phyloP scores from a whole-genome alignment of 345 rosid genomes.

The Erucastrum elatum region DNA sequence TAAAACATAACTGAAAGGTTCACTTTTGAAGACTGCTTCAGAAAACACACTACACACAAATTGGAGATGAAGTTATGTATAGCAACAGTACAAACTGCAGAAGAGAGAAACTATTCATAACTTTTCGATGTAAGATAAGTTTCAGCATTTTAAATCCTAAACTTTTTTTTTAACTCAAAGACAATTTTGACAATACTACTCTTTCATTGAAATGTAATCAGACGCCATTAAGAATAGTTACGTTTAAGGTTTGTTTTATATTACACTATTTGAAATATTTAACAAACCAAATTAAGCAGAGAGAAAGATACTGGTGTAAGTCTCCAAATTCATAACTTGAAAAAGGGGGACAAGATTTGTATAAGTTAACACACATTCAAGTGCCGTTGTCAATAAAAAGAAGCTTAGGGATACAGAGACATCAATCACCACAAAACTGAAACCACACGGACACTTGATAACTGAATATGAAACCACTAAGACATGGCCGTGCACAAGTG shows the following conservation, averaged over 20 bases:
- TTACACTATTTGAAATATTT: neutral
- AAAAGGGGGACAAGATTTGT: constrained; percentile 16
- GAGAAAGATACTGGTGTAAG: neutral
- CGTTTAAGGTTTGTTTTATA: neutral
- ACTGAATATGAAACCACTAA: constrained; percentile 15
- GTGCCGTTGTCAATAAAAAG: constrained; percentile 11
- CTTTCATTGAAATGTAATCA: neutral
- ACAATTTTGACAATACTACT: no score
- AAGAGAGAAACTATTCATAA: neutral
- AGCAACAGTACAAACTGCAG: constrained; percentile 15
- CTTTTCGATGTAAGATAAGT: no score
- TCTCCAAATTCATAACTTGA: constrained; percentile 15
- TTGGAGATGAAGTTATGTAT: constrained; percentile 23
- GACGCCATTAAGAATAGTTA: neutral
- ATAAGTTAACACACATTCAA: constrained; percentile 5
- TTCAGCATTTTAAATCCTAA: no score
- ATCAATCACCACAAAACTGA: constrained; percentile 19
- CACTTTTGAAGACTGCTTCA: constrained; percentile 24
- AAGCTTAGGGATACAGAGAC: constrained; percentile 1
- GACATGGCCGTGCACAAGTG: constrained; percentile 1
- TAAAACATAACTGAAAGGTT: constrained; percentile 41
- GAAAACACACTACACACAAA: constrained; percentile 17
- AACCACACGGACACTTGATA: constrained; percentile 25
- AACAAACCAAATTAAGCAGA: neutral
- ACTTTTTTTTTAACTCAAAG: no score